Evolutionary conservation across 306 rosid species (phyloP).

Genomic region (Dryas drummondii): DNA sequence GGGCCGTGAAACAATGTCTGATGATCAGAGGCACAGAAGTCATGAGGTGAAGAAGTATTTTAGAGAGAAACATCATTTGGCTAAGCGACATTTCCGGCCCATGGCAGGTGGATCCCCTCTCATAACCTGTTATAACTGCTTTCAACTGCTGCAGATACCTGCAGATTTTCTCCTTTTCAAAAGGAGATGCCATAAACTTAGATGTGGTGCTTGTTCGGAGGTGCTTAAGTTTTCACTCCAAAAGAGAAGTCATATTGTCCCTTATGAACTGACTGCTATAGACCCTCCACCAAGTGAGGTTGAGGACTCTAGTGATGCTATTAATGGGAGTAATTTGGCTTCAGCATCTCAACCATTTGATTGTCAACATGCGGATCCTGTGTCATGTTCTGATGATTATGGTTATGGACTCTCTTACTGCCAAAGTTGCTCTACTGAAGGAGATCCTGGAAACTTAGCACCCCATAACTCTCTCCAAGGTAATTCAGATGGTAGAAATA

Average conservation of each 20-base stretch:
- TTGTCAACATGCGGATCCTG: conserved; percentile 37
- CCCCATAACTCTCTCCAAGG: conserved; percentile 34
- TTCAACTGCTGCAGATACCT: conserved; percentile 61
- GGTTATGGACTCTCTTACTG: conserved; percentile 44
- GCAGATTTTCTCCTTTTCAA: conserved; percentile 70
- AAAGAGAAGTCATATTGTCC: conserved; percentile 53
- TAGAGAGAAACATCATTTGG: conserved; percentile 45
- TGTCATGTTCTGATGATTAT: conserved; percentile 61
- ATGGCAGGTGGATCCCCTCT: conserved; percentile 91
- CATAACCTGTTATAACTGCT: conserved; percentile 70
- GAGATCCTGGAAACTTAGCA: conserved; percentile 38
- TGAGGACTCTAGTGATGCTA: conserved; percentile 29
- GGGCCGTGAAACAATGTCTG: conserved; percentile 42
- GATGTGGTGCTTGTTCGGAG: conserved; percentile 81
- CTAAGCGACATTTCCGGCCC: conserved; percentile 69
- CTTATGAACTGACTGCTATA: conserved; percentile 29
- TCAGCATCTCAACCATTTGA: conserved; percentile 25
- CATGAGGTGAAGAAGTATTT: conserved; percentile 39
- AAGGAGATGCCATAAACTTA: conserved; percentile 54
- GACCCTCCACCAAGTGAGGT: conserved; percentile 52
- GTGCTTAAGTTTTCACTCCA: conserved; percentile 69
- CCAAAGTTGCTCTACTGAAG: conserved; percentile 63
- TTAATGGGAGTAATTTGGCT: conserved; percentile 28
- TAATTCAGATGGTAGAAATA: conserved; percentile 24
- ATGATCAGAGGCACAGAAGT: conserved; percentile 41